A percentile compares a stretch with the other conserved stretches of the same genome.
Evolutionary conservation across 2,329 filamentous ascomycete species (phyloP).

Genomic region (Aspergillus floridensis): DNA sequence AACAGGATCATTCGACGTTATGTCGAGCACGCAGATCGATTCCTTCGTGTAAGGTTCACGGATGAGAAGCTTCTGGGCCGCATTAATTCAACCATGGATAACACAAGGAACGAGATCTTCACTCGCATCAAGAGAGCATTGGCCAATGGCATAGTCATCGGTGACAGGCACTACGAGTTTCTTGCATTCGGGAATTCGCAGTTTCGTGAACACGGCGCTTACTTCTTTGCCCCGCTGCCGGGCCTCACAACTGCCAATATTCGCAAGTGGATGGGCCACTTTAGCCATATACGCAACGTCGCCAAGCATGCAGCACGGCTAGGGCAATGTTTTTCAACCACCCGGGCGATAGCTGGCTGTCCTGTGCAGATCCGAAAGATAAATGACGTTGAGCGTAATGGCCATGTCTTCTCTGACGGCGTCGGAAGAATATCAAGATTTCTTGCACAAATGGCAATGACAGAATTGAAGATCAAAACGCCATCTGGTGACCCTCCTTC

Average conservation of each 20-base stretch:
- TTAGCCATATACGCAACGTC: constrained; percentile 75
- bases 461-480: constrained; percentile 63
- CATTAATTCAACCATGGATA: constrained; percentile 57
- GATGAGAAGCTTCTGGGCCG: constrained; percentile 69
- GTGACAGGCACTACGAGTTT: constrained; percentile 79
- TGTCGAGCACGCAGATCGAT: constrained; percentile 67
- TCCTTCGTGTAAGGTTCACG: constrained; percentile 83
- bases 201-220: constrained; percentile 85
- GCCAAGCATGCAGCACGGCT: constrained; percentile 87
- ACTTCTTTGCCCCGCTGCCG: constrained; percentile 78
- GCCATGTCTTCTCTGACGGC: constrained; percentile 80
- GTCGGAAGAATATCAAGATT: constrained; percentile 87
- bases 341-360: constrained; percentile 67
- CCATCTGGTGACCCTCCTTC: constrained; percentile 63
- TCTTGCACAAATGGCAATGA: constrained; percentile 69
- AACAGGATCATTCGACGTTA: constrained; percentile 82
- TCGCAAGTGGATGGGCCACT: constrained; percentile 80
- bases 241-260: constrained; percentile 71
- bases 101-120: constrained; percentile 68
- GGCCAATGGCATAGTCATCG: constrained; percentile 75
- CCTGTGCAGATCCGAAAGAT: constrained; percentile 59
- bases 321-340: constrained; percentile 95
- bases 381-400: constrained; percentile 67
- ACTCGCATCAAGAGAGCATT: constrained; percentile 70
- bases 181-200: constrained; percentile 95